phyloP scores from a whole-genome alignment of 2,329 filamentous ascomycete genomes.

The Diplodia mutila region DNA sequence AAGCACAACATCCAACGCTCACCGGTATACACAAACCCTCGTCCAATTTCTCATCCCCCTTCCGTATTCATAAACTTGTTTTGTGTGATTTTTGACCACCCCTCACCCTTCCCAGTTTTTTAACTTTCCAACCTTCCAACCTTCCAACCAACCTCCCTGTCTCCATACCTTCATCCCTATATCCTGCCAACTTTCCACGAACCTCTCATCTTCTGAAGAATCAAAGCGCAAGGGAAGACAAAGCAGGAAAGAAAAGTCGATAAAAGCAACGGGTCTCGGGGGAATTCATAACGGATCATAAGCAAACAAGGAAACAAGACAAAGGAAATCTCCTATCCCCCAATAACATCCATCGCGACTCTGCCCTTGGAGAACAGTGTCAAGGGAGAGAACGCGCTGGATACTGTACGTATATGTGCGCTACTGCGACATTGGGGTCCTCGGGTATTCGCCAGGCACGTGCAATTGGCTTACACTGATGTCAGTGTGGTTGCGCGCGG shows the following conservation, averaged over 20 bases:
- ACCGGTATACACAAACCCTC: background rate
- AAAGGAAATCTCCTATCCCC: background rate
- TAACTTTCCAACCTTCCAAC: background rate
- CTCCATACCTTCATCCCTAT: background rate
- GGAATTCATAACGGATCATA: slow-evolving; percentile 19
- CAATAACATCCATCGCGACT: background rate
- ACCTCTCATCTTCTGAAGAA: background rate
- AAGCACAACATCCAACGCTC: background rate
- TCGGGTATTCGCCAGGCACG: slow-evolving; percentile 69
- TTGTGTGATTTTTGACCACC: background rate
- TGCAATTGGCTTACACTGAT: slow-evolving; percentile 66
- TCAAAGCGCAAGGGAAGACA: background rate
- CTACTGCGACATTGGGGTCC: slow-evolving; percentile 14
- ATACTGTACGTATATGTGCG: background rate
- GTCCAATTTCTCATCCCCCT: background rate
- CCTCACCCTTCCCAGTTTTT: background rate
- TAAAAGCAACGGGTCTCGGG: background rate
- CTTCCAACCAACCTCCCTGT: background rate
- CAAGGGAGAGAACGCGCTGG: background rate
- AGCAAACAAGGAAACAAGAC: background rate
- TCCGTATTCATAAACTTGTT: background rate
- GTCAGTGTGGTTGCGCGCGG: slow-evolving; percentile 51
- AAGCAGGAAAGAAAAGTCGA: slow-evolving; percentile 8
- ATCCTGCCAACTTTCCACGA: background rate
- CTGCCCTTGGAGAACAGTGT: background rate